Conservation (phyloP, 164 flowering plant genomes). For the Umbilicus rupestris region DNA sequence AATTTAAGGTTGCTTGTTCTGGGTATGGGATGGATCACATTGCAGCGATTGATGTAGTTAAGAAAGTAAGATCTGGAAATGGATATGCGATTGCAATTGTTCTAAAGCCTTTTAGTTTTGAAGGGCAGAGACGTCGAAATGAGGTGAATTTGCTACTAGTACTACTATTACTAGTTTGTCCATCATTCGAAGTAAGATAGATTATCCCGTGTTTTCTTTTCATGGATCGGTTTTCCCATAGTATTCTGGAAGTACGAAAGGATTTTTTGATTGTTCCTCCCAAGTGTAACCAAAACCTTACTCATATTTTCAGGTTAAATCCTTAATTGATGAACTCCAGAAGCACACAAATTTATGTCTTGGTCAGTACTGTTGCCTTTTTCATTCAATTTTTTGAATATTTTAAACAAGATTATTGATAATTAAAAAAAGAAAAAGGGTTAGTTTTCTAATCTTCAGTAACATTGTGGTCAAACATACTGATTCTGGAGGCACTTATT, state of each 20-base stretch:
- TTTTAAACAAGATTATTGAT: neutral
- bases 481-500: neutral
- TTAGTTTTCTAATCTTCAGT: neutral
- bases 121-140: constrained; percentile 73
- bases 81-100: constrained; percentile 54
- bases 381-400: neutral
- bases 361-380: constrained; percentile 36
- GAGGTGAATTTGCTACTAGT: constrained; percentile 40
- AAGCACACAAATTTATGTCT: constrained; percentile 53
- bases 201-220: neutral
- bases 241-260: neutral
- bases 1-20: constrained; percentile 64
- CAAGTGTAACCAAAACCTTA: neutral
- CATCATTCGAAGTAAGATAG: neutral
- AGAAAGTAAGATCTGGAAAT: constrained; percentile 34
- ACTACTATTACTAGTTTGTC: neutral
- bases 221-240: neutral
- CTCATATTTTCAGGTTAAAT: constrained; percentile 38
- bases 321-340: constrained; percentile 46
- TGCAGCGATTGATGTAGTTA: constrained; percentile 47
- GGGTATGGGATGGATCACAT: constrained; percentile 70
- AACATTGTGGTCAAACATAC: neutral
- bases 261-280: neutral
- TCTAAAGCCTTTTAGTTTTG: constrained; percentile 86
- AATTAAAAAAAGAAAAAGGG: neutral